These are phyloP conservation scores for Pseudopithomyces chartarum DNA, from an alignment of 2,329 filamentous ascomycete species.

Conservation along the genomic window DNA sequence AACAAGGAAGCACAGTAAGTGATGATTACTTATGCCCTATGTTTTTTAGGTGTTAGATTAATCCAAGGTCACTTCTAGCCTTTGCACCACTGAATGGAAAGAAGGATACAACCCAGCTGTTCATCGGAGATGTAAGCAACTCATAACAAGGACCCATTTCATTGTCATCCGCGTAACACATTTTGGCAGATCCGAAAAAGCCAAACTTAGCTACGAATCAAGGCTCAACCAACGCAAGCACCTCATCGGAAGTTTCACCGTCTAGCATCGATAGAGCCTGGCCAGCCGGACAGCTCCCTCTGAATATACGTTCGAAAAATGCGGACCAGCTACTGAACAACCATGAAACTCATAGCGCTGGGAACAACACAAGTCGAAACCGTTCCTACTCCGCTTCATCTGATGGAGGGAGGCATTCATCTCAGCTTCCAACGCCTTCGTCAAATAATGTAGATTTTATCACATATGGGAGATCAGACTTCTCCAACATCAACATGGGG, in stretches of 20 bases:
- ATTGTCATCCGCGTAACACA: constrained; percentile 14
- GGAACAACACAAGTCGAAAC: background rate
- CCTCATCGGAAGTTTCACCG: background rate
- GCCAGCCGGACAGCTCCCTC: constrained; percentile 3
- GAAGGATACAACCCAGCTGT: constrained; percentile 39
- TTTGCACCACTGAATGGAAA: constrained; percentile 40
- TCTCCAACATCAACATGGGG: constrained; percentile 32
- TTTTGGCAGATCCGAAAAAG: constrained; percentile 10
- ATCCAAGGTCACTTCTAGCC: background rate
- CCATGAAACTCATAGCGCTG: background rate
- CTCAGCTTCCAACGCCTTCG: constrained; percentile 4
- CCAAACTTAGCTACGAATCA: constrained; percentile 6
- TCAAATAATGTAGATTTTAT: constrained; percentile 23
- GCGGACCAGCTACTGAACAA: background rate
- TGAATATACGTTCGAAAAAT: background rate
- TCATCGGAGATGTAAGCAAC: constrained; percentile 30
- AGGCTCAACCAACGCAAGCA: background rate
- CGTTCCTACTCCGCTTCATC: background rate
- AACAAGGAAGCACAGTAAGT: constrained; percentile 34
- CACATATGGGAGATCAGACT: constrained; percentile 27
- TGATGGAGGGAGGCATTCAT: background rate
- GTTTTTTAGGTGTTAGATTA: background rate
- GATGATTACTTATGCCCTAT: background rate
- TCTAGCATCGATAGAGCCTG: background rate
- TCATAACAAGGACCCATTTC: constrained; percentile 14